phyloP scores from a whole-genome alignment of 257 asterid species.

The Capsicum pubescens region DNA sequence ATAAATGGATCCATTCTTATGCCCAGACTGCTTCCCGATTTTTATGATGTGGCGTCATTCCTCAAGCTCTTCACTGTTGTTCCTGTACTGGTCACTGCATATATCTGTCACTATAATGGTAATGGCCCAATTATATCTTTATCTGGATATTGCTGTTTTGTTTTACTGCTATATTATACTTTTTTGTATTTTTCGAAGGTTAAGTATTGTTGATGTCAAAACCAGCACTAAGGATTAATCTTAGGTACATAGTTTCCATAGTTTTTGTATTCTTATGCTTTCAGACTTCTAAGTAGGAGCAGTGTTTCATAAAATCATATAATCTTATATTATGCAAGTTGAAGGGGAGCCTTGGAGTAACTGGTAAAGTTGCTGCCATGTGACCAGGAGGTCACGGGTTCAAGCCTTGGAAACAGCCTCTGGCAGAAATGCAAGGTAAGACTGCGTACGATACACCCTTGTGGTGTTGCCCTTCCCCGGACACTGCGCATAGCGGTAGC shows the following conservation, averaged over 20 bases:
- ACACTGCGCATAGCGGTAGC: too few species aligned
- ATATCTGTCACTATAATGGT: constrained; percentile 88
- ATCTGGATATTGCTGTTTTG: not conserved
- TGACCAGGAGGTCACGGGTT: too few species aligned
- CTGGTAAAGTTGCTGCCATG: too few species aligned
- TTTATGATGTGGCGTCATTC: constrained; percentile 52
- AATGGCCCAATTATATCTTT: constrained; percentile 22
- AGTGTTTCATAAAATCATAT: not conserved
- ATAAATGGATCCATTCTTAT: constrained; percentile 61
- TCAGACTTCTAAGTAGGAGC: not conserved
- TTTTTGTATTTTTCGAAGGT: not conserved
- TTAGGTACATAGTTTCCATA: not conserved
- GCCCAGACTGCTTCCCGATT: constrained; percentile 75
- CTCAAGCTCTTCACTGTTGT: constrained; percentile 77
- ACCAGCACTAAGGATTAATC: not conserved
- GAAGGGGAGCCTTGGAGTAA: too few species aligned
- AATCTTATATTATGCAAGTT: not conserved
- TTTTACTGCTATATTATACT: not conserved
- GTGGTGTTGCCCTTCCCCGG: too few species aligned
- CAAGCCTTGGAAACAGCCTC: too few species aligned
- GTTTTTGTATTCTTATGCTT: not conserved
- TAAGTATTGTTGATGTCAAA: not conserved
- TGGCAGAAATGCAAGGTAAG: too few species aligned
- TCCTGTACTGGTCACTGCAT: constrained; percentile 87
- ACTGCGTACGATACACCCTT: too few species aligned